Conservation (phyloP, 768 basidiomycete species). For the Trametes cubensis region DNA sequence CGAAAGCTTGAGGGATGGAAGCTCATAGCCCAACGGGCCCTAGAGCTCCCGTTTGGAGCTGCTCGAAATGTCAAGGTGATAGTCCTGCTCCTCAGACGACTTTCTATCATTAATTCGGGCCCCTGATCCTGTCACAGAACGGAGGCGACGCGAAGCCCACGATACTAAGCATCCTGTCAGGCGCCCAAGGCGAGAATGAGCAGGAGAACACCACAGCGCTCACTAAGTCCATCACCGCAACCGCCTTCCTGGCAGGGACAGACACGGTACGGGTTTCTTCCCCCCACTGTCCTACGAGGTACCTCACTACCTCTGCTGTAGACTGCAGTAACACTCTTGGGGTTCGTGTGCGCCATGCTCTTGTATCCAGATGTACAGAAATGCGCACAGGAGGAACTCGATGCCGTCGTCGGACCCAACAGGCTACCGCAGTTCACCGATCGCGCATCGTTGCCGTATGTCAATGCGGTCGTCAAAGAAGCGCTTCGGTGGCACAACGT, state of each 20-base stretch:
- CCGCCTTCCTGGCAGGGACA: slow-evolving; percentile 1
- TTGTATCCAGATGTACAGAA: slow-evolving; percentile 14
- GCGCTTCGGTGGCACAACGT: slow-evolving; percentile 18
- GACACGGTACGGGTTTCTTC: background rate
- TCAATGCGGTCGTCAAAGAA: slow-evolving; percentile 23
- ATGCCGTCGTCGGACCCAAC: slow-evolving; percentile 17
- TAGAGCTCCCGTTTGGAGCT: slow-evolving; percentile 59
- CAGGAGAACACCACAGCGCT: too few species aligned
- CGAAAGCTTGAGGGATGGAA: slow-evolving; percentile 59
- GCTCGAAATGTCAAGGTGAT: slow-evolving; percentile 55
- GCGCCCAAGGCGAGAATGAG: background rate
- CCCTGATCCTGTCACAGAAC: too few species aligned
- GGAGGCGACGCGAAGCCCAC: background rate
- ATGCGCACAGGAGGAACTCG: slow-evolving; percentile 22
- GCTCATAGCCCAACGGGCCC: slow-evolving; percentile 57
- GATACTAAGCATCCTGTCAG: background rate
- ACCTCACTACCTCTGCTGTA: background rate
- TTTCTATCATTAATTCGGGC: too few species aligned
- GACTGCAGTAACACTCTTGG: background rate
- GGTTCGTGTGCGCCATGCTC: slow-evolving; percentile 13
- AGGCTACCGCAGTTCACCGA: slow-evolving; percentile 23
- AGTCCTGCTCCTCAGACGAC: background rate
- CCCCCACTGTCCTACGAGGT: background rate
- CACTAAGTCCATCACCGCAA: slow-evolving; percentile 7
- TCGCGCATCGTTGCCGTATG: slow-evolving; percentile 16